Base-by-base conservation (phyloP, 2,329 filamentous ascomycete genomes). In the Botrytis byssoidea region DNA sequence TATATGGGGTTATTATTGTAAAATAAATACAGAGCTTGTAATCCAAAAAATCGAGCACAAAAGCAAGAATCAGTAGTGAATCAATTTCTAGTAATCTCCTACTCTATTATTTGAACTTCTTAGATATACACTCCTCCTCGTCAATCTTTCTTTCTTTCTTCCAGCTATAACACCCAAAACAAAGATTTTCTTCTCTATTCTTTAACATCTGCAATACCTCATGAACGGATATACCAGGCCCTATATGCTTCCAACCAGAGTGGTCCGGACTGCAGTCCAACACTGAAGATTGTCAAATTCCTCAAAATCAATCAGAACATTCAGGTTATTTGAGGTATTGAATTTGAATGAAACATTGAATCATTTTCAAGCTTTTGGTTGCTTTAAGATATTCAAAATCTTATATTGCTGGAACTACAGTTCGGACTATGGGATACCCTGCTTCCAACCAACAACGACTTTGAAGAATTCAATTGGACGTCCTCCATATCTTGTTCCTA, bases 171-270 rank as follows among this genome's bases (percentile, higher is more conserved):
- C 14, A 29, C n/a, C n/a, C 18, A 32, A 6, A 16, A 57, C 8
- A 18, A 57, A 0, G 22, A 25, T 1, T 29, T n/a, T 63, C 3
- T 4, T 9, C 4, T 35, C 29, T 18, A 1, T 22, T 64, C n/a
- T 16, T 18, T 22, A 16, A 42, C 7, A 3, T 3, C n/a, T 0
- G 0, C 3, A 18, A n/a, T 18, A n/a, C 0, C 16, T 42, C 7
- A 37, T 40, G 37, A 18, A 29, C 1, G 20, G 37, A 20, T 7
- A 10, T 12, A 29, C 37, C 60, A 42, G 7, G 14, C 5, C 0
- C 14, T 63, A 4, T 9, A 63, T n/a, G 18, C 35, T 63, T 63
- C 12, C 35, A n/a, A 63, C 14, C 40, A 42, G 40, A 5, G 12
- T 42, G 12, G 40, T 42, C 40, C 1, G 40, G 1, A 42, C 12